phyloP scores from a whole-genome alignment of 2,329 filamentous ascomycete genomes.

The Cladosporium velox region DNA sequence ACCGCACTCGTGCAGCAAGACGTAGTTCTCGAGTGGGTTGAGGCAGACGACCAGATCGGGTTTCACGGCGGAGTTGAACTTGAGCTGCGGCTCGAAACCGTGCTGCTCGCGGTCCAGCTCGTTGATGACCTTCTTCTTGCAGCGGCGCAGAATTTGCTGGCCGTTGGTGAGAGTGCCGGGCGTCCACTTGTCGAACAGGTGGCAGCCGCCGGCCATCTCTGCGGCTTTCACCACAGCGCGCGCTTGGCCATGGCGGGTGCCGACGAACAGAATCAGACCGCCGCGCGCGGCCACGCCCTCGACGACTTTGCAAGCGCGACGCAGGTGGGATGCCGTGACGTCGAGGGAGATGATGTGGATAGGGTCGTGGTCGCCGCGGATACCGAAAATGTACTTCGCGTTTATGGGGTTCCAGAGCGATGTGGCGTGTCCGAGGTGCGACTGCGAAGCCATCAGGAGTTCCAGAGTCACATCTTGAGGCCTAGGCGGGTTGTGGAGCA shows the following conservation, averaged over 20 bases:
- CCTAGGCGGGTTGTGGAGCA: constrained; percentile 71
- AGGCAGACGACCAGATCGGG: constrained; percentile 91
- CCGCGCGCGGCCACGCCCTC: constrained; percentile 80
- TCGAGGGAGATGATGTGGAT: constrained; percentile 80
- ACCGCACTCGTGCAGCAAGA: constrained; percentile 87
- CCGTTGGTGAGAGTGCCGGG: constrained; percentile 91
- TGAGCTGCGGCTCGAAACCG: constrained; percentile 67
- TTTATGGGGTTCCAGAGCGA: constrained; percentile 94
- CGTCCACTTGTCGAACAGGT: constrained; percentile 91
- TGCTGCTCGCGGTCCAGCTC: constrained; percentile 65
- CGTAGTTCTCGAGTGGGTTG: constrained; percentile 90
- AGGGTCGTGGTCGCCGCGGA: constrained; percentile 72
- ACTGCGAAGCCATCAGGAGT: constrained; percentile 82
- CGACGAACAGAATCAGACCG: constrained; percentile 87
- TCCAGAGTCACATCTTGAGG: constrained; percentile 85
- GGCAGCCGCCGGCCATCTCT: constrained; percentile 73
- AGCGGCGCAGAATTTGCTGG: constrained; percentile 77
- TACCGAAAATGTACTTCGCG: constrained; percentile 89
- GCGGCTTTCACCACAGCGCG: constrained; percentile 80
- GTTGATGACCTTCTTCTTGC: constrained; percentile 74
- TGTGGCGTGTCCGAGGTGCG: constrained; percentile 86
- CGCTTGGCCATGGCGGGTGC: constrained; percentile 80
- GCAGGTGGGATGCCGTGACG: constrained; percentile 80
- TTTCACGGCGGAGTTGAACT: constrained; percentile 65
- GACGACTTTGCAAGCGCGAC: constrained; percentile 90